Evolutionary conservation across 2,329 filamentous ascomycete species (phyloP).

Genomic region (Apiospora pterosperma): DNA sequence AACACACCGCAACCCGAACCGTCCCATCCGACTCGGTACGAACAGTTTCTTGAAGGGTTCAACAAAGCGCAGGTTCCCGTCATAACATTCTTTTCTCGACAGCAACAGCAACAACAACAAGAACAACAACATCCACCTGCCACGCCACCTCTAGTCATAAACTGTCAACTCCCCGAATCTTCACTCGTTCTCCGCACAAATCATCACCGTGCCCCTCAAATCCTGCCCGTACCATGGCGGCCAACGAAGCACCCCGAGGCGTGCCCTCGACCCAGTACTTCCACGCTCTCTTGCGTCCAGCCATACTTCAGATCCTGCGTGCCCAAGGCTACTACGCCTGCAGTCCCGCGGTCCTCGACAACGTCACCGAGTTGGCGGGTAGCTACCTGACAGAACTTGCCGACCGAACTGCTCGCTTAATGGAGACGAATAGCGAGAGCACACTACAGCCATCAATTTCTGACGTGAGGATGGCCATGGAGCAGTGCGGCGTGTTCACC

Average conservation of each 20-base stretch:
- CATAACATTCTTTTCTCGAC: background rate
- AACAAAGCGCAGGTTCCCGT: background rate
- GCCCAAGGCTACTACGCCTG: constrained; percentile 86
- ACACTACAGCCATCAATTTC: constrained; percentile 62
- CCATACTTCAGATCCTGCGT: constrained; percentile 86
- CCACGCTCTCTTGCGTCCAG: constrained; percentile 80
- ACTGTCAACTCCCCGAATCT: background rate
- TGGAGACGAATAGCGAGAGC: constrained; percentile 63
- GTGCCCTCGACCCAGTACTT: constrained; percentile 21
- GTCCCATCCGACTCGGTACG: background rate
- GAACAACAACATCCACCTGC: background rate
- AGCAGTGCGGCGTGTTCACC: constrained; percentile 72
- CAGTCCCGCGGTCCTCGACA: constrained; percentile 77
- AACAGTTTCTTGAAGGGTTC: background rate
- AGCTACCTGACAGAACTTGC: constrained; percentile 77
- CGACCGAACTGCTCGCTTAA: constrained; percentile 67
- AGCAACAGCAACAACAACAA: background rate
- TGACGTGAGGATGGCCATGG: constrained; percentile 82
- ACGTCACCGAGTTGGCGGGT: constrained; percentile 80
- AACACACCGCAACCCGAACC: background rate
- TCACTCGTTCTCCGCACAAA: background rate
- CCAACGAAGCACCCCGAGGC: constrained; percentile 2
- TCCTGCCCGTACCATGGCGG: background rate
- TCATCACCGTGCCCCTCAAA: background rate
- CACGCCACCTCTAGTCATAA: background rate